Percentiles rank a stretch among this genome's conserved stretches.
phyloP scores from a whole-genome alignment of 2,329 filamentous ascomycete genomes.

The Aureobasidium sp. region DNA sequence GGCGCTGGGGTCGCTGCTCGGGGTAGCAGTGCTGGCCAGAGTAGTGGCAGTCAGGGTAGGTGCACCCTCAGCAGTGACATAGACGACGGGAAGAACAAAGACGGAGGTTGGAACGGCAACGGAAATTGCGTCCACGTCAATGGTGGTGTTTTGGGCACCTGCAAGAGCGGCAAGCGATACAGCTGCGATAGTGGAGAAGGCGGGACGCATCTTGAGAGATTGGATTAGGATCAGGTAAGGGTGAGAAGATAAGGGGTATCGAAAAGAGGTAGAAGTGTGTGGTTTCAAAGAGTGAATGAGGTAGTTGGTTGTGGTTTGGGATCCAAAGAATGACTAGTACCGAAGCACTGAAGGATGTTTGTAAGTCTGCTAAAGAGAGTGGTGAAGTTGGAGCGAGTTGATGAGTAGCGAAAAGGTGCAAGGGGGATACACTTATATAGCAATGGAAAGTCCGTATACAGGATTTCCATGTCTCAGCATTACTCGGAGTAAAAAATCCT shows the following conservation, averaged over 20 bases:
- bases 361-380: slow-evolving; percentile 11
- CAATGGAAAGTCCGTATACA: background rate
- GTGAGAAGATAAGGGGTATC: background rate
- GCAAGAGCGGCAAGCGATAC: slow-evolving; percentile 3
- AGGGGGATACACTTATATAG: background rate
- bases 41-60: slow-evolving; percentile 6
- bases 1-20: background rate
- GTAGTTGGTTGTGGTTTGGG: slow-evolving; percentile 1
- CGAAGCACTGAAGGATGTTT: slow-evolving; percentile 10
- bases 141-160: background rate
- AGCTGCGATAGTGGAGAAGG: slow-evolving; percentile 8
- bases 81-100: slow-evolving; percentile 10
- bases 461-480: background rate
- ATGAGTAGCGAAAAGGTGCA: background rate
- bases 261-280: slow-evolving; percentile 1
- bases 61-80: slow-evolving; percentile 5
- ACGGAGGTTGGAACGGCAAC: slow-evolving; percentile 3
- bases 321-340: slow-evolving; percentile 14
- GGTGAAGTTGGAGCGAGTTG: slow-evolving; percentile 9
- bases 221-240: background rate
- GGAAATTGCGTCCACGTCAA: slow-evolving; percentile 4
- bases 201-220: background rate
- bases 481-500: background rate
- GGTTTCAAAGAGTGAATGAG: slow-evolving; percentile 6
- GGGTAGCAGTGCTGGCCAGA: background rate